phyloP scores from a whole-genome alignment of 108 stramenopile genomes.

The Nitzschia putrida region DNA sequence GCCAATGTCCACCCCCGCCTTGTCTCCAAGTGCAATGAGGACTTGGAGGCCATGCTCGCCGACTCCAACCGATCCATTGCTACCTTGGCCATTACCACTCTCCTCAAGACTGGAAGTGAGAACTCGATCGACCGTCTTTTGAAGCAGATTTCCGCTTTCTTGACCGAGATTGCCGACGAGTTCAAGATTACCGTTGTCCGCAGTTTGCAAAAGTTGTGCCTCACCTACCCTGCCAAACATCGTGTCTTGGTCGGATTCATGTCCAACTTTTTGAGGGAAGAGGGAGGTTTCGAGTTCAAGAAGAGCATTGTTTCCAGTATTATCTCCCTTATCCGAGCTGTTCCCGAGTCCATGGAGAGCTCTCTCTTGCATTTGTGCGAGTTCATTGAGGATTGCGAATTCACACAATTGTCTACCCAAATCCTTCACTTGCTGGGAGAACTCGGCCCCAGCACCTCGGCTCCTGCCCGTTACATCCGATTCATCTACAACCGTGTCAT shows the following conservation, averaged over 20 bases:
- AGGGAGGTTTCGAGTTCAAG: conserved; percentile 95
- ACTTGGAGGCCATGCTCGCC: conserved; percentile 93
- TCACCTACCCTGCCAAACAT: conserved; percentile 91
- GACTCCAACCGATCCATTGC: conserved; percentile 97
- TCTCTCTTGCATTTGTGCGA: conserved; percentile 93
- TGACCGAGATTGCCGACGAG: conserved; percentile 98
- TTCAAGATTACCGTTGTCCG: conserved; percentile 96
- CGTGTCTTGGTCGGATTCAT: conserved; percentile 91
- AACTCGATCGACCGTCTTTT: conserved; percentile 93
- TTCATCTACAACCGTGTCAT: conserved; percentile 98
- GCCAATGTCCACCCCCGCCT: conserved; percentile 90
- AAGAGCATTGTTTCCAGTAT: conserved; percentile 85
- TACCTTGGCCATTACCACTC: conserved; percentile 97
- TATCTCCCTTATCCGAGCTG: conserved; percentile 78
- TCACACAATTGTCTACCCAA: conserved; percentile 82
- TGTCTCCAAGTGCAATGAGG: conserved; percentile 97
- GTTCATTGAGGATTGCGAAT: conserved; percentile 98
- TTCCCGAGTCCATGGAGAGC: conserved; percentile 88
- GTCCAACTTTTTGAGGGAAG: conserved; percentile 91
- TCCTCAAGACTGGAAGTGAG: conserved; percentile 98
- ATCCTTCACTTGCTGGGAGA: conserved; percentile 90
- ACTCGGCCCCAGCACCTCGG: conserved; percentile 77
- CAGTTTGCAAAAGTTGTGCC: conserved; percentile 83
- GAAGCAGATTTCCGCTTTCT: conserved; percentile 97
- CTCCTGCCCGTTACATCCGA: conserved; percentile 94